Base-by-base conservation (phyloP, 345 rosid genomes). In the Durio zibethinus region DNA sequence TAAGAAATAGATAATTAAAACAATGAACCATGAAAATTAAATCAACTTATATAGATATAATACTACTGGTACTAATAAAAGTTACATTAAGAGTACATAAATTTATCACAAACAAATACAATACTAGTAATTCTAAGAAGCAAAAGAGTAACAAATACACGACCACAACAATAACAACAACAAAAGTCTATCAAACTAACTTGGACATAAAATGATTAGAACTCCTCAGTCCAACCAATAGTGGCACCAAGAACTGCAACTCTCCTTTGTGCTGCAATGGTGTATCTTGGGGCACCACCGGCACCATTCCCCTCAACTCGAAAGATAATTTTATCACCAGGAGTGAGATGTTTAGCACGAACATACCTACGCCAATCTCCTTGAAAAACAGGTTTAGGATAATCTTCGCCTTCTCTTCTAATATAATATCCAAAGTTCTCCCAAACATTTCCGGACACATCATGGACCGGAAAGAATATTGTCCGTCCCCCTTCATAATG, bases 261-360 rank as follows among this genome's bases (percentile, higher is more conserved):
- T 52, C 23, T 66, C 25, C 43, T 67, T 68, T 45, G 73, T 12
- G 53, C 73, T 68, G 73, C 59, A 29, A 70, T 18, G 6, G 73
- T 23, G 35, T 68, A 68, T 15, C 48, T 43, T 3, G 54, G 36
- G 3, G 54, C n/a, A 45, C 73, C 54, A 23, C 43, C 15, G 4
- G 18, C 33, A 15, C 21, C 54, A 25, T 43, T 68, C 16, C 5
- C 6, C 3, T 25, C 54, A 8, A 43, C 35, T 68, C 73, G 73
- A 25, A 68, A 68, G 31, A 68, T 68, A 45, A 68, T 68, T 43
- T 43, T 68, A 47, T 68, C 73, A 25, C 73, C 73, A 2, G 54
- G 35, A 0, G 2, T 7, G 10, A 68, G 73, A 14, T 11, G 0
- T 43, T 68, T 68, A 0, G 4, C 73, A 11, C 54, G 36, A 43